These are phyloP conservation scores for Orbilia blumenaviensis DNA, from an alignment of 2,329 filamentous ascomycete genomes.

Conservation along the genomic window DNA sequence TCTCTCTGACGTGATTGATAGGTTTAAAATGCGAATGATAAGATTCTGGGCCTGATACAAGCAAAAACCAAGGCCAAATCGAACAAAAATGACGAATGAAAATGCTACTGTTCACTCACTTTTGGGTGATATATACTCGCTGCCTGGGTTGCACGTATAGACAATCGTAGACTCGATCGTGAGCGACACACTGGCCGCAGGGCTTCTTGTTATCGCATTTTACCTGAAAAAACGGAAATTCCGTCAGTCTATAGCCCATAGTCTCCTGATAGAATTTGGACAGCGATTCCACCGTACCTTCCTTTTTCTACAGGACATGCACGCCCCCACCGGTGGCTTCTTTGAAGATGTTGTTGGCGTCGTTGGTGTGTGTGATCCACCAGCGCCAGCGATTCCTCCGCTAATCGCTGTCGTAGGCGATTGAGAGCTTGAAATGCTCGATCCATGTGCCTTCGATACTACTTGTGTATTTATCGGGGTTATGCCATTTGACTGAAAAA, in stretches of 20 bases:
- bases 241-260: conserved; percentile 15
- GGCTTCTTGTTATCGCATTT: conserved; percentile 54
- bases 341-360: conserved; percentile 43
- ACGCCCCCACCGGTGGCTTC: conserved; percentile 47
- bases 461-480: conserved; percentile 51
- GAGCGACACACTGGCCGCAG: conserved; percentile 48
- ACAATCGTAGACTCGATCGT: conserved; percentile 51
- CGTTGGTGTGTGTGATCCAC: conserved; percentile 42
- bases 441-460: conserved; percentile 18
- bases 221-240: conserved; percentile 15
- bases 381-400: conserved; percentile 16
- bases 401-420: conserved; percentile 40
- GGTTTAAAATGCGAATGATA: conserved; percentile 18
- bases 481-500: conserved; percentile 45
- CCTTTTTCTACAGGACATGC: conserved; percentile 52
- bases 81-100: background rate
- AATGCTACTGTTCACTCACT: conserved; percentile 32
- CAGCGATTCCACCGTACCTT: conserved; percentile 28
- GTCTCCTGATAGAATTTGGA: background rate
- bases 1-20: background rate
- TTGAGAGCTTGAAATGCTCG: conserved; percentile 40
- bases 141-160: conserved; percentile 50
- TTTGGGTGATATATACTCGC: conserved; percentile 52
- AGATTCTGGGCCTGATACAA: conserved; percentile 40
- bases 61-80: conserved; percentile 15